Conservation (phyloP, 1,284 basidiomycete species). For the Rhizoctonia solani region DNA sequence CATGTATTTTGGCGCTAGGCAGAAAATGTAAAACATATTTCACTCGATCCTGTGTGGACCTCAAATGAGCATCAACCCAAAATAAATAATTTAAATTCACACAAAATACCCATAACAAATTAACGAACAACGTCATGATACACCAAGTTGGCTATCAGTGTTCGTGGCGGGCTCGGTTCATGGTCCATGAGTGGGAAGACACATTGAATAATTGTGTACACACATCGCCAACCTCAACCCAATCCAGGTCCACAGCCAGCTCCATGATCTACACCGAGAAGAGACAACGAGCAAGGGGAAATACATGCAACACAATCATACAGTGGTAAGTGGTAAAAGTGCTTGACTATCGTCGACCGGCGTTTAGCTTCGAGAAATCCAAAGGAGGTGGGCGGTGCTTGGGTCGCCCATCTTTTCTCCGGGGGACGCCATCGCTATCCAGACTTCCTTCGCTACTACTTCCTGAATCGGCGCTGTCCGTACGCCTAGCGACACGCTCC, state of each 20-base stretch:
- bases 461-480: background rate
- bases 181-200: background rate
- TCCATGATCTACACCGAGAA: constrained; percentile 33
- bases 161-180: too few species aligned
- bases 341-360: constrained; percentile 22
- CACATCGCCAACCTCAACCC: constrained; percentile 12
- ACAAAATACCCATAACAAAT: too few species aligned
- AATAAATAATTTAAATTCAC: too few species aligned
- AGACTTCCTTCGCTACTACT: constrained; percentile 14
- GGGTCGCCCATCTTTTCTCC: constrained; percentile 30
- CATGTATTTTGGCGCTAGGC: background rate
- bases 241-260: constrained; percentile 24
- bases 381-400: constrained; percentile 25
- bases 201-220: background rate
- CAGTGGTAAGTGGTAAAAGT: background rate
- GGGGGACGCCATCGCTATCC: constrained; percentile 25
- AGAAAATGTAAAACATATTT: constrained; percentile 21
- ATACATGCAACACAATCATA: constrained; percentile 12
- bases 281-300: constrained; percentile 20
- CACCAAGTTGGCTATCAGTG: too few species aligned
- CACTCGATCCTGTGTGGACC: too few species aligned
- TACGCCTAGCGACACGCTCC: constrained; percentile 21
- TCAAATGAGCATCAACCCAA: too few species aligned
- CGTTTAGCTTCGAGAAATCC: constrained; percentile 31
- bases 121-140: too few species aligned